Evolutionary conservation across 345 rosid species (phyloP), one percentile per base, ranked within the genome.

Genomic region (Sonneratia caseolaris): DNA sequence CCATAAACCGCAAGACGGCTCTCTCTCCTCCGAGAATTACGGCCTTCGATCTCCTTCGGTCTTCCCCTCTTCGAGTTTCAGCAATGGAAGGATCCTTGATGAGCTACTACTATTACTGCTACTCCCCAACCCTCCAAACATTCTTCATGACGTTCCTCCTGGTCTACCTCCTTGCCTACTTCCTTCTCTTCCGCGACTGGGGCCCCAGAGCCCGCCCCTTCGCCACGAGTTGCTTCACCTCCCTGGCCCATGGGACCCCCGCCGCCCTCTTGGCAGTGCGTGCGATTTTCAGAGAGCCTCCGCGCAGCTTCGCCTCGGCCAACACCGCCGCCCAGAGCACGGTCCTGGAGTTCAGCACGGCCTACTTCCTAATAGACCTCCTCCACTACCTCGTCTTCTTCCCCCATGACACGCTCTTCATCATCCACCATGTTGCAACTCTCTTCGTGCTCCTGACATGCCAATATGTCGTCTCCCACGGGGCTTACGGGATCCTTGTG

Each of bases 391-490:
- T 88, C 1, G 42, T 85, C 56, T 88, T 89, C 82, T 62, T 77
- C 81, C 98, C 93, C 6, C 68, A 32, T 42, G 95, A 91, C 53
- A 18, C 69, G 21, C 85, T 94, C 84, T 90, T 94, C 87, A 87
- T 91, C 62, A 79, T 88, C 82, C 98, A 91, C 80, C 98, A 94
- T 68, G n/a, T 86, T 1, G 95, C 90, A 1, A 90, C 98, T 1
- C 77, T 94, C 2, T 91, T 85, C 72, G 97, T 94, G 13, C 65
- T 88, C 61, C 75, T 77, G 38, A 88, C 96, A 51, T 91, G 95
- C 77, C 85, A 89, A 1, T 91, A 76, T 77, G 21, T 80, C 14
- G 89, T 91, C 18, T 77, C 66, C 18, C 77, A 71, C 3, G 97
- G 98, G 15, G 91, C 91, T 1, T 82, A 81, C 68, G 91, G 82